Conservation (phyloP, 495 filamentous ascomycete species). For the Hypomontagnella monticulosa region DNA sequence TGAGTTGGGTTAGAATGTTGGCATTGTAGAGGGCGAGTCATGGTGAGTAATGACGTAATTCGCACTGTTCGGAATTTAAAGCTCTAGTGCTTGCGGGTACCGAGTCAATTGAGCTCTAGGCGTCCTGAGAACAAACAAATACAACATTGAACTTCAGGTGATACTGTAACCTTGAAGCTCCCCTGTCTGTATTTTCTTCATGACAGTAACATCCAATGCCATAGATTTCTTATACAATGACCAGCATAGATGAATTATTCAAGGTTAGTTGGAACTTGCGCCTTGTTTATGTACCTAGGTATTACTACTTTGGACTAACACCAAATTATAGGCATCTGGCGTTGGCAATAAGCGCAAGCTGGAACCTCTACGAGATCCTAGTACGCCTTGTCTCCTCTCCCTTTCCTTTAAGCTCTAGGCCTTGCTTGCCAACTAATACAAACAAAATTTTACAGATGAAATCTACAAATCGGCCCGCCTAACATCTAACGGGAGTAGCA, state of each 20-base stretch:
- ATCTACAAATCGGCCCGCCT: slow-evolving; percentile 90
- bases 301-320: slow-evolving; percentile 31
- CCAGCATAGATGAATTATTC: slow-evolving; percentile 84
- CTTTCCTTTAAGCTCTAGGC: slow-evolving; percentile 2
- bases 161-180: no score
- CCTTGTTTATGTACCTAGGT: neutral
- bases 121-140: no score
- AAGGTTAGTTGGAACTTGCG: slow-evolving; percentile 63
- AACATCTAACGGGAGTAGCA: slow-evolving; percentile 57
- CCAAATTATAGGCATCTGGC: slow-evolving; percentile 59
- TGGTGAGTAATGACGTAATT: no score
- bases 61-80: no score
- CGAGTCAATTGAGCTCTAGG: no score
- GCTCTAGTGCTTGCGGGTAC: no score
- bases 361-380: slow-evolving; percentile 73
- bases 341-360: slow-evolving; percentile 77
- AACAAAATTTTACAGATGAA: slow-evolving; percentile 68
- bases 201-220: neutral
- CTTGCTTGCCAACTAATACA: slow-evolving; percentile 12
- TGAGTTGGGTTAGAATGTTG: no score
- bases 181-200: neutral
- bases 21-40: no score
- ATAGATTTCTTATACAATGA: slow-evolving; percentile 60
- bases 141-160: neutral
- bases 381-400: slow-evolving; percentile 56